A percentile compares a stretch with the other conserved stretches of the same genome.
These are phyloP conservation scores for Tolypocladium inflatum DNA, from an alignment of 2,329 filamentous ascomycete genomes.

Conservation along the genomic window DNA sequence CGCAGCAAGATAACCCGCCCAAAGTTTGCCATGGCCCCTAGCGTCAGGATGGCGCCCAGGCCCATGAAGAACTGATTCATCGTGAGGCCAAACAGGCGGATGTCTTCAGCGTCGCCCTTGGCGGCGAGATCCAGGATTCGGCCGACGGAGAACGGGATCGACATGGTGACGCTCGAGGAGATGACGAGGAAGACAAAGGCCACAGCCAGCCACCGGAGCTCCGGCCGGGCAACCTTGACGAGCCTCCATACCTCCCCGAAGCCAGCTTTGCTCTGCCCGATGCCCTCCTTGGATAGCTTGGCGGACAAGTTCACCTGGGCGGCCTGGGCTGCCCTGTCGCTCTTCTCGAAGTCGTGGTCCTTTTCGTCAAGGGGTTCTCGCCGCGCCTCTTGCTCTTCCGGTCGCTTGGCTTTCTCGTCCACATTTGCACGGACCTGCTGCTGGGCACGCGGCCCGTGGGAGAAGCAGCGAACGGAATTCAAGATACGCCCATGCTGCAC, in stretches of 20 bases:
- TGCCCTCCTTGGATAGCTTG: conserved; percentile 75
- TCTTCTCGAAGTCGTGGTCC: conserved; percentile 47
- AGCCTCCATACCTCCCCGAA: conserved; percentile 74
- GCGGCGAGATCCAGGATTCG: conserved; percentile 91
- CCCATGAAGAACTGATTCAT: conserved; percentile 82
- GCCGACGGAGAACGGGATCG: conserved; percentile 91
- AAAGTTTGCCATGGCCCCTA: conserved; percentile 88
- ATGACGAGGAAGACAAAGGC: conserved; percentile 82
- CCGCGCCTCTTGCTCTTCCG: conserved; percentile 10
- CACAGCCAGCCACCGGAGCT: conserved; percentile 64
- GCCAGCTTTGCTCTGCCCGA: conserved; percentile 47
- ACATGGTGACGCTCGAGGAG: conserved; percentile 90
- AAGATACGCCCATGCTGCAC: not conserved
- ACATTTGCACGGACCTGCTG: conserved; percentile 16
- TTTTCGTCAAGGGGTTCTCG: conserved; percentile 22
- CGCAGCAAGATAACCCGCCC: conserved; percentile 86
- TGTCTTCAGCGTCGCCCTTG: conserved; percentile 55
- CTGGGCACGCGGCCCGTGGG: conserved; percentile 11
- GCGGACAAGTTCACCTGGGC: conserved; percentile 85
- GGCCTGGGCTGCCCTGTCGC: conserved; percentile 77
- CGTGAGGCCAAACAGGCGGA: conserved; percentile 72
- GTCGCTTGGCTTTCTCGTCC: conserved; percentile 27
- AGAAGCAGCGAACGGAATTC: conserved; percentile 19
- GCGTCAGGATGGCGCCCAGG: conserved; percentile 63
- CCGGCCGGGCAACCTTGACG: conserved; percentile 80